Base-by-base conservation (phyloP, 108 stramenopile species). In the Bacterosira constricta region DNA sequence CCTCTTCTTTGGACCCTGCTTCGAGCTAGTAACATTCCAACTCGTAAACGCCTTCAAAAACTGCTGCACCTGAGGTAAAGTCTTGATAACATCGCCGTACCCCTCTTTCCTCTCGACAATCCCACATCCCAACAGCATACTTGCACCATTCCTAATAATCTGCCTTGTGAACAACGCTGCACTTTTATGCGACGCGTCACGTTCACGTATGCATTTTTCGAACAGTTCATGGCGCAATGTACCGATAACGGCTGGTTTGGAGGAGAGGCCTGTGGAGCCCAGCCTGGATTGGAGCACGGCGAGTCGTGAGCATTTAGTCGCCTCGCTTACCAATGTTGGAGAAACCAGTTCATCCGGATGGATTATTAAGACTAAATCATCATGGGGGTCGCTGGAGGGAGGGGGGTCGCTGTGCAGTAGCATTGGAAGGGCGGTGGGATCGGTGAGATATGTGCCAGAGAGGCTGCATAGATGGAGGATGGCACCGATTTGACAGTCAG, bases 261-360 rank as follows among this genome's bases (percentile, higher is more conserved):
- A 39, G 20, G 85, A 81, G 1, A 95, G 51, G 10, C 87, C 89
- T 26, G 88, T 81, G 12, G 90, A 92, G 25, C 94, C 94, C 27
- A 88, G 39, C 36, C 89, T 74, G 26, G 67, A 71, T 74, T 85
- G 84, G 35, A 95, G 62, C 2, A 90, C 88, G 2, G 94, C 90
- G 29, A 90, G 68, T 23, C 94, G 84, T 18, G 81, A 75, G 52
- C 94, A 95, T 35, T 77, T 63, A 1, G 88, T 79, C 38, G 90
- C 83, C 62, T 95, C 94, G 31, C 88, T 92, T 9, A 93, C 82
- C 11, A 79, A 62, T 15, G 88, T 92, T 5, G 94, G 91, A 15
- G 88, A 85, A 51, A 93, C 72, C n/a, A 95, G 66, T 32, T 80
- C 74, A 66, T 95, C 94, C 2, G 94, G 94, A 81, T 95, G 91